These are phyloP conservation scores for Cyathus striatus DNA, from an alignment of 768 basidiomycete genomes.

Conservation along the genomic window DNA sequence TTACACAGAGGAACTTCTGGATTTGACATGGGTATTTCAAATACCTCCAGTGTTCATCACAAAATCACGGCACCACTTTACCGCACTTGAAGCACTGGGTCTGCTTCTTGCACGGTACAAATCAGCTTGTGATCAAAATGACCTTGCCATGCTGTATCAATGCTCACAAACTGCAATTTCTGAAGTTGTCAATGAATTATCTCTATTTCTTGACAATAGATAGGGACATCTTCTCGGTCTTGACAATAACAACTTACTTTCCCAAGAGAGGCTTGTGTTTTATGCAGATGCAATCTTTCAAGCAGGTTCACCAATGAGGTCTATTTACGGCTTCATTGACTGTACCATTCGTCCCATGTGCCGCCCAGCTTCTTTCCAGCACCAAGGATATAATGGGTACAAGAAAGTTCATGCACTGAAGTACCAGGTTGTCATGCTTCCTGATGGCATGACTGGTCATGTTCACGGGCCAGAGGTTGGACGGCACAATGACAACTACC, in stretches of 20 bases:
- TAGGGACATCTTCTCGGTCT: background rate
- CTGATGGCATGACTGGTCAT: conserved; percentile 18
- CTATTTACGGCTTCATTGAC: background rate
- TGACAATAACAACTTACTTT: background rate
- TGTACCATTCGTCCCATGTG: background rate
- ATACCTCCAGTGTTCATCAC: background rate
- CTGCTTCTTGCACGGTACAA: background rate
- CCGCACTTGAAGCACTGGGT: background rate
- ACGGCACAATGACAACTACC: background rate
- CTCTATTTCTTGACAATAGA: background rate
- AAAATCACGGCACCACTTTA: background rate
- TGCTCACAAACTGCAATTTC: background rate
- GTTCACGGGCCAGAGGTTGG: conserved; percentile 11
- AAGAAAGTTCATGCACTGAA: conserved; percentile 22
- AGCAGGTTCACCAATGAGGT: background rate
- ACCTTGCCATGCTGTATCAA: background rate
- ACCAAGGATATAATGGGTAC: conserved; percentile 12
- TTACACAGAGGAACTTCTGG: background rate
- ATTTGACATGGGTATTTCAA: background rate
- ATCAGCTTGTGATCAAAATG: background rate
- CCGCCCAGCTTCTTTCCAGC: conserved; percentile 4
- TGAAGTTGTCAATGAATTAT: background rate
- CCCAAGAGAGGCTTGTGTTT: background rate
- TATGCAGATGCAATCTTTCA: background rate
- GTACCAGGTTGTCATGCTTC: conserved; percentile 17